phyloP scores from a whole-genome alignment of 768 basidiomycete species.

The Pleurotus giganteus region DNA sequence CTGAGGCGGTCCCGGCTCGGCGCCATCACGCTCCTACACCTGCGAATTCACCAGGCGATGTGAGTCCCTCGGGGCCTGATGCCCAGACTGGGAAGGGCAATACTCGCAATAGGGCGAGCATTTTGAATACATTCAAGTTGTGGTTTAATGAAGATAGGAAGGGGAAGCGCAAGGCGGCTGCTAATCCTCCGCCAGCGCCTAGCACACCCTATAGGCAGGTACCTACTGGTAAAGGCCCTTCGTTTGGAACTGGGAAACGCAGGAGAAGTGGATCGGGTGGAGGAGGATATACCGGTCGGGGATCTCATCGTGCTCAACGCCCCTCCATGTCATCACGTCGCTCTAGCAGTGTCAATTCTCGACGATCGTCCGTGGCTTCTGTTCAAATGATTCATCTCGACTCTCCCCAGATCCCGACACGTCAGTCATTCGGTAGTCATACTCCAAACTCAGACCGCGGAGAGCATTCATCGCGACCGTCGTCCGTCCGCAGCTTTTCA shows the following conservation, averaged over 20 bases:
- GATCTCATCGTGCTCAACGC: slow-evolving; percentile 57
- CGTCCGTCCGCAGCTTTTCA: slow-evolving; percentile 79
- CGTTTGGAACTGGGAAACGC: slow-evolving; percentile 44
- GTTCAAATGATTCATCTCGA: slow-evolving; percentile 55
- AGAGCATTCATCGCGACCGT: slow-evolving; percentile 76
- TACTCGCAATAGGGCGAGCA: slow-evolving; percentile 69
- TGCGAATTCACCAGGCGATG: slow-evolving; percentile 52
- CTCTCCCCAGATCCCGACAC: slow-evolving; percentile 57
- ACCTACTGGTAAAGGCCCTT: slow-evolving; percentile 1
- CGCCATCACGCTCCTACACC: slow-evolving; percentile 40
- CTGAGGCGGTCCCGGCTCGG: slow-evolving; percentile 40
- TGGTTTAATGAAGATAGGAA: slow-evolving; percentile 94
- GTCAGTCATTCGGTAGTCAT: slow-evolving; percentile 73
- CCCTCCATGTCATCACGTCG: slow-evolving; percentile 79
- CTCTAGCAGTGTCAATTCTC: slow-evolving; percentile 89
- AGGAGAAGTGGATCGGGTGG: slow-evolving; percentile 41
- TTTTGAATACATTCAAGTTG: slow-evolving; percentile 81
- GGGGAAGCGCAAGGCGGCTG: slow-evolving; percentile 71
- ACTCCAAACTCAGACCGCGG: slow-evolving; percentile 89
- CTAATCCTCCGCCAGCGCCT: slow-evolving; percentile 22
- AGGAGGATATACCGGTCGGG: slow-evolving; percentile 23
- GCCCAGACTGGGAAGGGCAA: slow-evolving; percentile 22
- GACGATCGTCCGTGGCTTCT: slow-evolving; percentile 56
- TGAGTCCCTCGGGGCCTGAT: slow-evolving; percentile 42
- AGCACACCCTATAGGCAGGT: slow-evolving; percentile 19